Conservation (phyloP, 331 rosid species). For the Phaseolus coccineus region DNA sequence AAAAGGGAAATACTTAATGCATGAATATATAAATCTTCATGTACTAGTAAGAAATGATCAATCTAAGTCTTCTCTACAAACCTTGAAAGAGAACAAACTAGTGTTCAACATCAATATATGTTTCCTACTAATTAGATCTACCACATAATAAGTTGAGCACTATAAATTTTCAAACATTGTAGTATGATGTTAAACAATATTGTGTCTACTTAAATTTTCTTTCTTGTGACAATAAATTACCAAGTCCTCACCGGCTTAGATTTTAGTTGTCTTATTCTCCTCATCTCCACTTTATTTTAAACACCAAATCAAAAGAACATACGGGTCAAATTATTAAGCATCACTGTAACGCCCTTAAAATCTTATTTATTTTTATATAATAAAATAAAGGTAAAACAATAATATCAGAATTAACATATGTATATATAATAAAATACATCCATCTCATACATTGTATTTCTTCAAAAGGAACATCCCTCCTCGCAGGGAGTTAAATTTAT, state of each 20-base stretch:
- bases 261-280: conserved; percentile 13
- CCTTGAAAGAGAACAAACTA: conserved; percentile 7
- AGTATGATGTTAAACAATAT: conserved; percentile 12
- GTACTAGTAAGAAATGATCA: conserved; percentile 19
- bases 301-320: neutral
- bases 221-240: conserved; percentile 1
- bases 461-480: too few species aligned
- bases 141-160: conserved; percentile 11
- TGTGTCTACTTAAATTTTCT: conserved; percentile 14
- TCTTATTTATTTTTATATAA: too few species aligned
- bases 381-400: too few species aligned
- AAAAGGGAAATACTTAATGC: neutral
- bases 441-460: too few species aligned
- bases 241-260: neutral
- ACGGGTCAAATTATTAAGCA: neutral
- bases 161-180: neutral
- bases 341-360: too few species aligned
- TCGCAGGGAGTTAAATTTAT: too few species aligned
- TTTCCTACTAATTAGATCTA: conserved; percentile 25
- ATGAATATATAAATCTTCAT: conserved; percentile 42
- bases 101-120: conserved; percentile 3
- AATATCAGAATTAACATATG: too few species aligned
- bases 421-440: too few species aligned
- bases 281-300: neutral
- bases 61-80: conserved; percentile 17